These are phyloP conservation scores for Dimargaris xerosporica DNA, from an alignment of 192 early-diverging fungal genomes.

Conservation along the genomic window DNA sequence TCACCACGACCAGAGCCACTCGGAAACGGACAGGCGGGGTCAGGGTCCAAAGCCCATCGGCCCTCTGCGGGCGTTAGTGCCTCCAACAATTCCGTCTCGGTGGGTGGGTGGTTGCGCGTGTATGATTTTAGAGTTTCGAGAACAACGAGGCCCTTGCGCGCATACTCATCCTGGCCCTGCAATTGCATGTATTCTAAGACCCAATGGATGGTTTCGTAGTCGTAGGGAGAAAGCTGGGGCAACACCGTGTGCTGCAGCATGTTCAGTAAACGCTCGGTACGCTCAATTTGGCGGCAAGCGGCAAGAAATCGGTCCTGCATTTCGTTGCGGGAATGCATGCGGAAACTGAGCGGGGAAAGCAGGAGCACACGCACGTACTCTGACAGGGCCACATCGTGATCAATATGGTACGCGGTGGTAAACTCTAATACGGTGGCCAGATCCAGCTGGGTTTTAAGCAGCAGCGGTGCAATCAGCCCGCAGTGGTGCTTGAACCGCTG, in stretches of 20 bases:
- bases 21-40: neutral
- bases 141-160: constrained; percentile 24
- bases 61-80: constrained; percentile 12
- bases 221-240: constrained; percentile 35
- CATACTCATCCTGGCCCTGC: constrained; percentile 25
- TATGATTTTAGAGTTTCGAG: constrained; percentile 40
- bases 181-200: constrained; percentile 34
- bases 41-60: neutral
- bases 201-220: constrained; percentile 50
- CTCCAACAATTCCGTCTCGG: constrained; percentile 29
- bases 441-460: constrained; percentile 42
- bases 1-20: neutral
- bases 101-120: constrained; percentile 24
- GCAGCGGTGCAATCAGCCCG: constrained; percentile 35
- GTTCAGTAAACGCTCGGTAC: constrained; percentile 35
- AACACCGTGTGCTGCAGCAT: constrained; percentile 30
- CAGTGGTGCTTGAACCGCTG: constrained; percentile 32
- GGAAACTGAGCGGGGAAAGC: constrained; percentile 20
- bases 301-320: constrained; percentile 34
- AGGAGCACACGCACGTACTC: constrained; percentile 33
- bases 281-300: constrained; percentile 30
- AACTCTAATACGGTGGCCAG: constrained; percentile 46
- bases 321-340: constrained; percentile 16
- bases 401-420: constrained; percentile 39
- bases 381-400: constrained; percentile 31